Base-by-base conservation (phyloP, 1,284 basidiomycete genomes). In the Cutaneotrichosporon dermatis region DNA sequence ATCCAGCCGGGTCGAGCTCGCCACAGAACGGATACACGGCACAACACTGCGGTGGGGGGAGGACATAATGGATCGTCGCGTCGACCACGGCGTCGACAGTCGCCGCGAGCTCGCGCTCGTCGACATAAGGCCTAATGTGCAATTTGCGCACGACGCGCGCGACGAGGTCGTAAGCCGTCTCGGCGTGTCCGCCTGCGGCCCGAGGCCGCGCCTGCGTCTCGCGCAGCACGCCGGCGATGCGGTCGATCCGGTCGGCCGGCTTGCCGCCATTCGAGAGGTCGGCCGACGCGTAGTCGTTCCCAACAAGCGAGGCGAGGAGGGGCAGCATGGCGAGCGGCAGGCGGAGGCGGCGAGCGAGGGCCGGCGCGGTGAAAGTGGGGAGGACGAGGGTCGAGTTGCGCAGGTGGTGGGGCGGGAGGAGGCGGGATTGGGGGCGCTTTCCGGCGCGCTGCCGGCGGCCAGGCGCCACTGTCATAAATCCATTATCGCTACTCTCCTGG, bases 231-330 rank as follows among this genome's bases (percentile, higher is more conserved):
- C 73, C 60, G 4, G 77, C 77, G 6, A 76, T 72, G 15, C 72
- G 69, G 52, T 79, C 77, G 35, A 79, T 72, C 37, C 69, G 66
- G 15, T 76, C 69, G 2, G 62, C 60, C 2, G 63, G 50, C 13
- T 57, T 64, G 34, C 64, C 63, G 15, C 71, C 64, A 51, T 74
- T 74, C 60, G 75, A 69, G 1, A 65, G 60, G 4, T 68, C 58
- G 7, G 61, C 77, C 34, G 78, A 69, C 0, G 86, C 82, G 69
- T 87, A 91, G 74, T 95, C 92, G 72, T 93, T 94, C 36, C 92
- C 92, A 8, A 90, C 83, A 2, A 95, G 79, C 2, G 90, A 86
- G 9, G 87, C 90, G n/a, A 95, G 80, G 9, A 95, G 82, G 1
- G 92, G 90, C 15, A 95, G 83, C 52, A 91, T 82, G 0, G 85